Evolutionary conservation across 1,139 yeast species (phyloP).

Genomic region (Sugiyamaella neomexicana): DNA sequence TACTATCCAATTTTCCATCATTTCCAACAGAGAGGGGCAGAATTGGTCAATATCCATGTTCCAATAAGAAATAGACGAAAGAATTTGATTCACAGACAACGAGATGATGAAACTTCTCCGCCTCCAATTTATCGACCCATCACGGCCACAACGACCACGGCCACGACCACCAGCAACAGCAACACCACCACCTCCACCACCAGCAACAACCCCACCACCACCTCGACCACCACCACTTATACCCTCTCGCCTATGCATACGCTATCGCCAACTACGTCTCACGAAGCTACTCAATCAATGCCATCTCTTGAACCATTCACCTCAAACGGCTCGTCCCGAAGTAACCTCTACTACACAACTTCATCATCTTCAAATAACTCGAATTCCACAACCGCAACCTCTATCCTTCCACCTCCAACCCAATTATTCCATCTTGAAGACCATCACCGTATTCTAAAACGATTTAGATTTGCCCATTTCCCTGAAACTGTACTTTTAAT

Average conservation of each 20-base stretch:
- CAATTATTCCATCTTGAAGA: conserved; percentile 14
- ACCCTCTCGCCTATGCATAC: neutral
- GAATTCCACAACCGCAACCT: conserved; percentile 7
- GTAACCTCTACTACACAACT: conserved; percentile 8
- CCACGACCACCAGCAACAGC: neutral
- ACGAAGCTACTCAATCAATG: conserved; percentile 1
- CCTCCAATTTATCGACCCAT: neutral
- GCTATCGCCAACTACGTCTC: conserved; percentile 1
- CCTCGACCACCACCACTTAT: neutral
- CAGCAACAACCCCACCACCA: neutral
- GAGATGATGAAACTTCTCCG: neutral
- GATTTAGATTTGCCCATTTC: conserved; percentile 14
- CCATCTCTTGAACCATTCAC: conserved; percentile 5
- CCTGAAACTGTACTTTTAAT: conserved; percentile 14
- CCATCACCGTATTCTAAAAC: conserved; percentile 9
- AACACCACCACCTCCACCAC: neutral
- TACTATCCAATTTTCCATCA: conserved; percentile 15
- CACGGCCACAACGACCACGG: neutral
- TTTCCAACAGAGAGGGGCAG: conserved; percentile 14
- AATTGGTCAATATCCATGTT: conserved; percentile 6
- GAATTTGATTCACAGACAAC: neutral
- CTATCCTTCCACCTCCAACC: conserved; percentile 5
- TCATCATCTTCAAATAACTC: conserved; percentile 9
- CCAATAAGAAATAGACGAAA: conserved; percentile 4
- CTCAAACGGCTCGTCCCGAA: conserved; percentile 4